Evolutionary conservation across 169 alveolate genomes (phyloP), one percentile per base, ranked within the genome.

Genomic region (Cryptosporidium felis): DNA sequence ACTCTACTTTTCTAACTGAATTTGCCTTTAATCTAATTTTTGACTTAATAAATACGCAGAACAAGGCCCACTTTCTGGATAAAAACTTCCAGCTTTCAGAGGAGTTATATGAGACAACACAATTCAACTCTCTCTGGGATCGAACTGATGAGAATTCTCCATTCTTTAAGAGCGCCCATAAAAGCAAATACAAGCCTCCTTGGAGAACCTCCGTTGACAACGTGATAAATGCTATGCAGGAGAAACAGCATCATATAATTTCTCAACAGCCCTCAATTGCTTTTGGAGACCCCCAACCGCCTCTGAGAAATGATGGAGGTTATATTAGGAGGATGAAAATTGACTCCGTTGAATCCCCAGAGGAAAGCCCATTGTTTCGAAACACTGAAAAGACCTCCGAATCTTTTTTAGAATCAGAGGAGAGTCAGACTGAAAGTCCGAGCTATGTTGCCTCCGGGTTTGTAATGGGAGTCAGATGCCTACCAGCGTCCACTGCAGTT

Each of bases 151-250:
- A 58, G 18, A 74, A 74, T 34, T 53, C 85, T 16, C 85, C 85
- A n/a, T 41, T 74, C 3, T 74, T 74, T 36, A 58, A 53, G 40
- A 28, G 26, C 21, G 41, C 60, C 21, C 56, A 74, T 21, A 53
- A 49, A 53, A 53, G 46, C 38, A 74, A 36, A 36, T 41, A 53
- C 41, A 74, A 49, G 30, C 85, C 85, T 6, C 85, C 85, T 28
- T 74, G 85, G 85, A 74, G 85, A 74, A 74, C 85, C 9, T 74
- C 85, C 30, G 56, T 74, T 38, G 85, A 74, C 23, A 49, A 46
- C 10, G 12, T 74, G 1, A 74, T 51, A 16, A 53, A 49, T 36
- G 67, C 59, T 53, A 53, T 74, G 49, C 45, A 58, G 41, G 67
- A 74, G 56, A 74, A 49, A 12, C 74, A 74, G 34, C 30, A 36